Conservation (phyloP, 805 yeast species). For the Ogataea saltuana region DNA sequence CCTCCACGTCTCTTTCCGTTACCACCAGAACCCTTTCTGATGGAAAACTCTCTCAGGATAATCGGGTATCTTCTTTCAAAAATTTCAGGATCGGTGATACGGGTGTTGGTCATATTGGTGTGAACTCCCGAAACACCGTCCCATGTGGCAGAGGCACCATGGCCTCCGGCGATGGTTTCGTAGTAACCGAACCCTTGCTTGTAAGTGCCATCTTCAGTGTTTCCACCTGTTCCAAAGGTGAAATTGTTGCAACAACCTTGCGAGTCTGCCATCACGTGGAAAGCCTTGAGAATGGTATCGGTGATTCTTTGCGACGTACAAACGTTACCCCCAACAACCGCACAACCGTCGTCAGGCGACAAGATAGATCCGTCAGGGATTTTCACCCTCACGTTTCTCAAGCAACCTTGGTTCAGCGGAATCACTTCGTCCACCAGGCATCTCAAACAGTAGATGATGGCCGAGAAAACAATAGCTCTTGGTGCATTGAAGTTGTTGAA, state of each 20-base stretch:
- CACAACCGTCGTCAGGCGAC: constrained; percentile 80
- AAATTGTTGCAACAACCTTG: constrained; percentile 96
- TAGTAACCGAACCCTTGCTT: constrained; percentile 81
- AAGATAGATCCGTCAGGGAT: constrained; percentile 66
- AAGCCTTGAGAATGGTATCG: constrained; percentile 84
- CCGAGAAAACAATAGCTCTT: constrained; percentile 82
- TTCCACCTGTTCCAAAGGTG: constrained; percentile 84
- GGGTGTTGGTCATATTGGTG: constrained; percentile 90
- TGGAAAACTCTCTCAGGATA: constrained; percentile 65
- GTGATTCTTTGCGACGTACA: constrained; percentile 93
- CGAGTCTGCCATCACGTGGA: constrained; percentile 88
- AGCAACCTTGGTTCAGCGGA: constrained; percentile 92
- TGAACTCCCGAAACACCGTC: constrained; percentile 88
- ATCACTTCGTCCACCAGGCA: constrained; percentile 83
- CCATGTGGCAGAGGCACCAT: constrained; percentile 86
- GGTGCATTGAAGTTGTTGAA: constrained; percentile 94
- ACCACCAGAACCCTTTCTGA: constrained; percentile 81
- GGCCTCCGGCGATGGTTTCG: constrained; percentile 95
- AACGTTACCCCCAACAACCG: constrained; percentile 94
- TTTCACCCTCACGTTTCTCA: constrained; percentile 69
- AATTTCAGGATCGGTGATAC: constrained; percentile 89
- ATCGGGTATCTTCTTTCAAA: constrained; percentile 90
- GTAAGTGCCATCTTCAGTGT: constrained; percentile 48
- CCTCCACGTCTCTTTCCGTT: constrained; percentile 74
- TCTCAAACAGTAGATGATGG: constrained; percentile 83